Base-by-base conservation (phyloP, 2,329 filamentous ascomycete species). In the Fusarium sp. region DNA sequence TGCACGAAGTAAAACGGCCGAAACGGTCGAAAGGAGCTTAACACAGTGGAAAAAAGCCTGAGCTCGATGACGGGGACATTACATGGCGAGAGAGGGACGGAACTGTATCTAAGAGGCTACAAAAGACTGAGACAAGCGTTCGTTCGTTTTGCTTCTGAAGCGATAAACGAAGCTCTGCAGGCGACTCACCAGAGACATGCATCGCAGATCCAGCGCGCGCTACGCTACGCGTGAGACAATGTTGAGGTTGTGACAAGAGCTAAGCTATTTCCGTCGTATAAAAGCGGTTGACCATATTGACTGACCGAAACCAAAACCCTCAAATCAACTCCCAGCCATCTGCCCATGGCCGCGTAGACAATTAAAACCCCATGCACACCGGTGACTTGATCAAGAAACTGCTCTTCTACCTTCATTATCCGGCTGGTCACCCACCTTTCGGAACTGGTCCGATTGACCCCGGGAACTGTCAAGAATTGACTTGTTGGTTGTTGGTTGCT, bases 401-500 rank as follows among this genome's bases (percentile, higher is more conserved):
- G 18, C 45, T 39, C 38, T 45, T 44, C 10, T 40, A 39, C 42
- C 51, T 40, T 55, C 18, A 22, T 53, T 68, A 48, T 68, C 69
- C 43, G 54, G 55, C 58, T 59, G 42, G 56, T 46, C 58, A 49
- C 54, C 57, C 48, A 58, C 56, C 36, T 39, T 38, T 63, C 51
- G 54, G 51, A 46, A 33, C 60, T 49, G 53, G 42, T 60, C 71
- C 68, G 68, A 73, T 26, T 60, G 51, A 50, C 57, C 55, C 66
- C 38, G 46, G 55, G 45, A 36, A 43, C 51, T 20, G 44, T 57
- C 51, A 60, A 51, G 48, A 39, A 50, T 68, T 59, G 44, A 59
- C 49, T 42, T 24, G 64, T 66, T 64, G 44, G 46, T 46, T 64
- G 56, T 60, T 69, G 51, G 58, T 51, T 53, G 36, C 33, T 40